Conservation (phyloP, 2,329 filamentous ascomycete genomes). For the Hortaea sp. region DNA sequence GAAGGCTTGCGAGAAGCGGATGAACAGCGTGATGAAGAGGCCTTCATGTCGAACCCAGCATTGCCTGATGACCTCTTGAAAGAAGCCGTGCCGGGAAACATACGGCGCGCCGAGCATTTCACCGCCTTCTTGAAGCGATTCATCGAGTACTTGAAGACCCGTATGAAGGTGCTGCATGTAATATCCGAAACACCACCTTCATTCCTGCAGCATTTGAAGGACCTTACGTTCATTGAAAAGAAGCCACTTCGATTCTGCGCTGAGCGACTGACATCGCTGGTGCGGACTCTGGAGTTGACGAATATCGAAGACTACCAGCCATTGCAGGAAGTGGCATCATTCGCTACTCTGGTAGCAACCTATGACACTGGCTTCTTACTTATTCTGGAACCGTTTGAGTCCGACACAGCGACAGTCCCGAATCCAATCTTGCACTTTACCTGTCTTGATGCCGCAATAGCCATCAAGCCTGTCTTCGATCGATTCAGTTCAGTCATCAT, state of each 20-base stretch:
- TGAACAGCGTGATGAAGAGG: conserved; percentile 81
- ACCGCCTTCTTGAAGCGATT: conserved; percentile 90
- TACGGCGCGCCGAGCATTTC: conserved; percentile 90
- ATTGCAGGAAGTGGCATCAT: conserved; percentile 92
- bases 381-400: conserved; percentile 95
- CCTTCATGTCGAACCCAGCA: conserved; percentile 95
- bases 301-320: conserved; percentile 98
- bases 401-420: conserved; percentile 85
- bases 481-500: conserved; percentile 97
- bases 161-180: conserved; percentile 96
- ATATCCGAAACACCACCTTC: conserved; percentile 95
- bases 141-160: conserved; percentile 88
- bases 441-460: conserved; percentile 92
- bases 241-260: conserved; percentile 93
- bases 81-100: conserved; percentile 94
- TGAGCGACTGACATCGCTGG: conserved; percentile 85
- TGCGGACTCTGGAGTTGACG: conserved; percentile 86
- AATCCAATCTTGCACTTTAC: conserved; percentile 97
- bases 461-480: conserved; percentile 95
- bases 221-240: conserved; percentile 94
- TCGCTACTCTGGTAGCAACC: conserved; percentile 89
- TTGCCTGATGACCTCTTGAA: conserved; percentile 88
- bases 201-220: conserved; percentile 84
- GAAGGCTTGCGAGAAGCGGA: conserved; percentile 82
- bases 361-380: conserved; percentile 95